Evolutionary conservation across 176 grass and related monocot species (phyloP), one percentile per base, ranked within the genome.

Genomic region (Poa pratensis): DNA sequence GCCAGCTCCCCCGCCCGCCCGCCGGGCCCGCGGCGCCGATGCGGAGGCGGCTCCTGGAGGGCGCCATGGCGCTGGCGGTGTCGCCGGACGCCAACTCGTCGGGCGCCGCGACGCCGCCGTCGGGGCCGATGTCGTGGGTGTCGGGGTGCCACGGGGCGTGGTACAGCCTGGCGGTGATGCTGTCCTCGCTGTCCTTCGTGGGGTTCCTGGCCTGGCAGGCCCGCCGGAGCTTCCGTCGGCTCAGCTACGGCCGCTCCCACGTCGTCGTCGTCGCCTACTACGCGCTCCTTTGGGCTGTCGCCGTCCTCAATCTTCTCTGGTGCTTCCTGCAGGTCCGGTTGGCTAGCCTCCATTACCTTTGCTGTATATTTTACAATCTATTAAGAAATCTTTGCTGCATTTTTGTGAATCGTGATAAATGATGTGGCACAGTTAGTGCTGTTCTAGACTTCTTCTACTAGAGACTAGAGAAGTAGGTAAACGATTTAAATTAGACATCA

Each of bases 251-350:
- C 52, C 90, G 90, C 80, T 99, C 96, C n/a, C 91, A 94, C 82
- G 87, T 99, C 45, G 92, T 99, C 64, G 89, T 96, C 28, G 85
- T 90, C 43, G 88, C 90, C 30, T 99, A 99, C 81, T 99, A 96
- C 75, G 91, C 84, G 32, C 87, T 99, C 66, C 76, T 99, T 58
- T 99, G 97, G 97, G 73, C 74, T 52, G 90, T 99, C 53, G 86
- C 89, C 61, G 20, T 96, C 8, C 81, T 99, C 79, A 99, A 99
- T 85, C 97, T 99, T 72, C 74, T 99, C 53, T 99, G 94, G 94
- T 96, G 94, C 88, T 82, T 96, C 59, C 75, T 99, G 14, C 94
- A 96, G 97, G 97, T 99, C 51, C 54, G 27, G 12, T 34, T 86
- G 24, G 3, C 39, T 28, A 55, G 65, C 39, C n/a, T 23, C 19